Conservation (phyloP, 2,329 filamentous ascomycete species). For the Botrytis pseudocinerea region DNA sequence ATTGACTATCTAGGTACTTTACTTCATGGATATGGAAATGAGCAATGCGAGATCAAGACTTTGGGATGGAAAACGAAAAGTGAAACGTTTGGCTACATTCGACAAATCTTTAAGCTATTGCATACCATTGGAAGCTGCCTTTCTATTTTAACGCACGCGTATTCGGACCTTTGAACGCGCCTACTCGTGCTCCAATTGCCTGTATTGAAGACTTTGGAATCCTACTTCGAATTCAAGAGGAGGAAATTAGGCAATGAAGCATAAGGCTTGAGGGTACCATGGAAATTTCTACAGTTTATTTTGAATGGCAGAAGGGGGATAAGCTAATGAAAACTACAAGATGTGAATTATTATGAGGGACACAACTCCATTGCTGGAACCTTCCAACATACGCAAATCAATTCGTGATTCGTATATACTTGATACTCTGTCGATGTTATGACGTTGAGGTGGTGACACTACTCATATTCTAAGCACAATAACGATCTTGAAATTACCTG, state of each 20-base stretch:
- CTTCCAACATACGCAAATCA: background rate
- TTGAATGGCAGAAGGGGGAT: background rate
- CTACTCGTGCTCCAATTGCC: background rate
- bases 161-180: no score
- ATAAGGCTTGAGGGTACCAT: background rate
- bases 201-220: background rate
- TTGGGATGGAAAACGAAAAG: background rate
- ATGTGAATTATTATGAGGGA: background rate
- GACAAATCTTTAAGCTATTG: background rate
- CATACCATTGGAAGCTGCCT: background rate
- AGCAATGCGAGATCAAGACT: background rate
- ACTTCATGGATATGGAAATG: background rate
- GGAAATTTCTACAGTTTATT: background rate
- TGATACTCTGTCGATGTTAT: background rate
- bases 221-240: background rate
- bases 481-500: background rate
- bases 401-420: background rate
- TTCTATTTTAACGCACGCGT: background rate
- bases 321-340: background rate
- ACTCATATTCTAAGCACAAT: background rate
- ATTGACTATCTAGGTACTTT: background rate
- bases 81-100: background rate
- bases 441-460: background rate
- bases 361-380: background rate
- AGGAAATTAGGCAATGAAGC: background rate